Base-by-base conservation (phyloP, 495 filamentous ascomycete species). In the Tuber magnatum region DNA sequence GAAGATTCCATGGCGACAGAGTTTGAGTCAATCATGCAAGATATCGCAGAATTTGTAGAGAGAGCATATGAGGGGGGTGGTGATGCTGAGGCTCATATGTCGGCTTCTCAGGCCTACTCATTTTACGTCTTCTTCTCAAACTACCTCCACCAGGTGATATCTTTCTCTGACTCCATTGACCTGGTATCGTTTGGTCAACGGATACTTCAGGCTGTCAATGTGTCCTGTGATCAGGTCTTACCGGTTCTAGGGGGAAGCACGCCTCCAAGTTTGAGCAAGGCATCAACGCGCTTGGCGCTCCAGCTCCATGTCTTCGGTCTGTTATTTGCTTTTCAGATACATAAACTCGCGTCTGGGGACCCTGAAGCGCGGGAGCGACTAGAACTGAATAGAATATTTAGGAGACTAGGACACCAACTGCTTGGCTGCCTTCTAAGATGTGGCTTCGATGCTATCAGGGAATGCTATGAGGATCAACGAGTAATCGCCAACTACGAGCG, bases 1-100 rank as follows among this genome's bases (percentile, higher is more conserved):
- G 87, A 91, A 72, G 92, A 92, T 12, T 83, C 81, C 46, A 87
- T 90, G 4, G 91, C 90, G 18, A 91, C 91, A 1, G 89, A 94
- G 76, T 87, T 89, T 73, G 75, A 87, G 20, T 80, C 76, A 22
- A 83, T 88, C 41, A 83, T 84, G 72, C 72, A 84, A 16, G 85
- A 87, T 68, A 80, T 89, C 35, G 81, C 88, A 22, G 77, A 80
- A 32, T 82, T 79, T 56, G 84, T 87, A n/a, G 76, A 80, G 22
- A 74, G 75, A 48, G 77, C 14, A 70, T 71, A 32, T 22, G 40
- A 22, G 22, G 38, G 82, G 71, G 35, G 76, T 70, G 43, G 77
- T 65, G 72, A 65, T 44, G 71, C 43, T 70, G 76, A 72, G 61
- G 68, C 73, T 32, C 71, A 75, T 46, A 28, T 72, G 28, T 73